phyloP scores from a whole-genome alignment of 768 basidiomycete species.

The Podaxis carcinomalis region DNA sequence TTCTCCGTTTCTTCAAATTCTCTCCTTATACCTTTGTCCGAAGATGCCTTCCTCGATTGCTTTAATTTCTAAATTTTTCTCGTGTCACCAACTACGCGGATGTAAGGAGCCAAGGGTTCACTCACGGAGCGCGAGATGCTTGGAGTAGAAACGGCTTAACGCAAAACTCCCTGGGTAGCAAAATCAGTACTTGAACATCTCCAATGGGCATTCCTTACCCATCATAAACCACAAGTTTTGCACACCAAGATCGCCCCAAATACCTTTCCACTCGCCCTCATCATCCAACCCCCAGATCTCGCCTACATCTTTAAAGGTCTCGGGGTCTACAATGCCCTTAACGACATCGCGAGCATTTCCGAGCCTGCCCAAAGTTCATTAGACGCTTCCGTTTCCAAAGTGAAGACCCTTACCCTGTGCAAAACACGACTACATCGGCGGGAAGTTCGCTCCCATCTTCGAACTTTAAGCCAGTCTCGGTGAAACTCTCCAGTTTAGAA shows the following conservation, averaged over 20 bases:
- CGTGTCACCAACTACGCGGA: not conserved
- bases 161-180: not conserved
- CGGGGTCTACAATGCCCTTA: conserved; percentile 35
- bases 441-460: conserved; percentile 41
- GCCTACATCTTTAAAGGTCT: conserved; percentile 37
- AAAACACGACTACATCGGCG: conserved; percentile 55
- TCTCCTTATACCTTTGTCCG: not conserved
- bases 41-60: not conserved
- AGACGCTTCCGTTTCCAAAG: not conserved
- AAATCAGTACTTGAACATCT: not conserved
- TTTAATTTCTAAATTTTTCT: not conserved
- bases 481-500: conserved; percentile 40
- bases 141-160: not conserved
- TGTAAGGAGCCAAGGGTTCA: not conserved
- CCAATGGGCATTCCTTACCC: conserved; percentile 27
- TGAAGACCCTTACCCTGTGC: conserved; percentile 45
- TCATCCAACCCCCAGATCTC: conserved; percentile 58
- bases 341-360: conserved; percentile 38
- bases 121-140: not conserved
- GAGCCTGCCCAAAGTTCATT: conserved; percentile 28
- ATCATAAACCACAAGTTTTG: conserved; percentile 56
- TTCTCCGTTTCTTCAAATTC: not conserved
- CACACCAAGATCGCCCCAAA: conserved; percentile 46
- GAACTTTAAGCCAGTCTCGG: conserved; percentile 39
- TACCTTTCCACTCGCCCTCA: conserved; percentile 58